Evolutionary conservation across 441 rosid species (phyloP).

Genomic region (Pelargonium citronellum): DNA sequence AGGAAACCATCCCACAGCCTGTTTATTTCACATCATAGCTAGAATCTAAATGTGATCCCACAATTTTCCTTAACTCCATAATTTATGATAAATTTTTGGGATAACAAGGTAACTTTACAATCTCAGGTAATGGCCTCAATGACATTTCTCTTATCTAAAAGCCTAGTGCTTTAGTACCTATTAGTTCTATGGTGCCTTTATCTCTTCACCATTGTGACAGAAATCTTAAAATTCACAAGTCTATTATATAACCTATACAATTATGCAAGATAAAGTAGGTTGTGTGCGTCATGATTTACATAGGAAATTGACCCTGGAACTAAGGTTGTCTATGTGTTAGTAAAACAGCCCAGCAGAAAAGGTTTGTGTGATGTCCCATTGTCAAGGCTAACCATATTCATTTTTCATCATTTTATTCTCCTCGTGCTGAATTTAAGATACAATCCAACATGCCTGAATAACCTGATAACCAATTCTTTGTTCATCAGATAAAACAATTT

Average conservation of each 20-base stretch:
- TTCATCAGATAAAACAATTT: neutral
- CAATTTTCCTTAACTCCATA: neutral
- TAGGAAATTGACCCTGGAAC: neutral
- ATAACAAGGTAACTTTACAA: neutral
- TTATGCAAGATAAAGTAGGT: slow-evolving; percentile 3
- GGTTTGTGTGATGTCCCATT: neutral
- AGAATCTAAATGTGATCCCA: neutral
- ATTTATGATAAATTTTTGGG: neutral
- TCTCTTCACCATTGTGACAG: slow-evolving; percentile 3
- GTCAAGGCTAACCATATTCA: neutral
- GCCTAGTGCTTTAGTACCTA: neutral
- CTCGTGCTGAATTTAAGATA: neutral
- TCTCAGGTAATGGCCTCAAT: neutral
- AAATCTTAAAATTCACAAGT: neutral
- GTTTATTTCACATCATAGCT: slow-evolving; percentile 1
- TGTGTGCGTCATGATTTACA: neutral
- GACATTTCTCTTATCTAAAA: neutral
- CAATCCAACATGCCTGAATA: neutral
- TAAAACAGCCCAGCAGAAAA: neutral
- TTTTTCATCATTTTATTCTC: neutral
- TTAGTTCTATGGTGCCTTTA: neutral
- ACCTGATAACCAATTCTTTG: neutral
- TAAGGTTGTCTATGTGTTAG: neutral
- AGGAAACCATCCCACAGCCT: neutral
- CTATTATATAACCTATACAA: neutral